These are phyloP conservation scores for Fraxinus latifolia DNA, from an alignment of 305 asterid species.

Conservation along the genomic window DNA sequence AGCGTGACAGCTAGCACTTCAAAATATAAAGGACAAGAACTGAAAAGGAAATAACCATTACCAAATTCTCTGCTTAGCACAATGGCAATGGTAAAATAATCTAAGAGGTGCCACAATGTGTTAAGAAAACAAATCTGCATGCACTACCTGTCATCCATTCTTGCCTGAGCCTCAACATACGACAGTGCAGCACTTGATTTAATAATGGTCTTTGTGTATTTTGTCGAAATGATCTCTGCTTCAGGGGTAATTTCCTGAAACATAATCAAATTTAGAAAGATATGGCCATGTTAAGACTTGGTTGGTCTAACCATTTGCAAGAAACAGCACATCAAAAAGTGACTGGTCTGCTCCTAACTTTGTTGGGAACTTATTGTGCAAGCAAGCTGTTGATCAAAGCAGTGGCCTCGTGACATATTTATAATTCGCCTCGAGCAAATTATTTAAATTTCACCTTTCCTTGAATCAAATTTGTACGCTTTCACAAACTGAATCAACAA, in stretches of 20 bases:
- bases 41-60: not conserved
- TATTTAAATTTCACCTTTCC: conserved; percentile 1
- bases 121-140: conserved; percentile 13
- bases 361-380: not conserved
- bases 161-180: conserved; percentile 97
- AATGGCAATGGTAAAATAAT: conserved; percentile 3
- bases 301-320: not conserved
- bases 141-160: conserved; percentile 94
- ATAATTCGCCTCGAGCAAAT: not conserved
- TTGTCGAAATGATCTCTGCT: conserved; percentile 84
- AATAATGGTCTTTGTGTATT: conserved; percentile 81
- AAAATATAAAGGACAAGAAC: conserved; percentile 1
- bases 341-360: not conserved
- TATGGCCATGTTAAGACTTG: not conserved
- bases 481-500: conserved; percentile 5
- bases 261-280: conserved; percentile 13
- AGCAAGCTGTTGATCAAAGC: conserved; percentile 5
- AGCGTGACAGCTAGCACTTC: conserved; percentile 11
- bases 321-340: not conserved
- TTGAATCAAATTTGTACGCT: not conserved
- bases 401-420: not conserved
- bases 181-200: conserved; percentile 94
- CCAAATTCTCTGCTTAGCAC: not conserved
- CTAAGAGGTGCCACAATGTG: conserved; percentile 1
- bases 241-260: conserved; percentile 94